Conservation (phyloP, 2,329 filamentous ascomycete genomes). For the Colletotrichum echinochloae region DNA sequence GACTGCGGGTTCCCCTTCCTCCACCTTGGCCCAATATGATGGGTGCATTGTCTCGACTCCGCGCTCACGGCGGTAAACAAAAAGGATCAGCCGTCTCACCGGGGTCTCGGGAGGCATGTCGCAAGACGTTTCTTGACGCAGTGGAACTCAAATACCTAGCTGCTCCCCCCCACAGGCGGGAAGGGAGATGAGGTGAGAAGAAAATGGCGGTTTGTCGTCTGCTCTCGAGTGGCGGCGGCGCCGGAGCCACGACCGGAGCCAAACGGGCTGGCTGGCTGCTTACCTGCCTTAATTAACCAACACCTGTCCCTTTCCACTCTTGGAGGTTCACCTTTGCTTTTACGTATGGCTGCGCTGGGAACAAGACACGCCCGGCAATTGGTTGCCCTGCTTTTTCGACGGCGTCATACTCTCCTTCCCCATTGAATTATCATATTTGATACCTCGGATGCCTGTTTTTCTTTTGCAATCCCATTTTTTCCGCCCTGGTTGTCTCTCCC, state of each 20-base stretch:
- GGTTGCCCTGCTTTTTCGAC: too few relatives aligned
- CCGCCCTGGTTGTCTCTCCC: background rate
- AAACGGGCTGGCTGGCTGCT: background rate
- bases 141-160: background rate
- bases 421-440: background rate
- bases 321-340: slow-evolving; percentile 3
- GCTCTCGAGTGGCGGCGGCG: slow-evolving; percentile 14
- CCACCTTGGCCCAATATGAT: too few relatives aligned
- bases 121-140: slow-evolving; percentile 4
- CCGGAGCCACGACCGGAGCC: background rate
- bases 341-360: background rate
- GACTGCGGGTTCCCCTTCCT: background rate
- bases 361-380: background rate
- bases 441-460: background rate
- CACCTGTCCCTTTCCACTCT: background rate
- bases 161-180: background rate
- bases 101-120: slow-evolving; percentile 6
- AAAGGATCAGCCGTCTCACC: background rate
- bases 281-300: background rate
- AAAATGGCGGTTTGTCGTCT: background rate
- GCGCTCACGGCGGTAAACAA: background rate
- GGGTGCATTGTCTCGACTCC: background rate
- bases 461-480: background rate
- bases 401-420: background rate
- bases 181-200: background rate